phyloP scores from a whole-genome alignment of 2,329 filamentous ascomycete genomes.

The Paecilomyces niveus region DNA sequence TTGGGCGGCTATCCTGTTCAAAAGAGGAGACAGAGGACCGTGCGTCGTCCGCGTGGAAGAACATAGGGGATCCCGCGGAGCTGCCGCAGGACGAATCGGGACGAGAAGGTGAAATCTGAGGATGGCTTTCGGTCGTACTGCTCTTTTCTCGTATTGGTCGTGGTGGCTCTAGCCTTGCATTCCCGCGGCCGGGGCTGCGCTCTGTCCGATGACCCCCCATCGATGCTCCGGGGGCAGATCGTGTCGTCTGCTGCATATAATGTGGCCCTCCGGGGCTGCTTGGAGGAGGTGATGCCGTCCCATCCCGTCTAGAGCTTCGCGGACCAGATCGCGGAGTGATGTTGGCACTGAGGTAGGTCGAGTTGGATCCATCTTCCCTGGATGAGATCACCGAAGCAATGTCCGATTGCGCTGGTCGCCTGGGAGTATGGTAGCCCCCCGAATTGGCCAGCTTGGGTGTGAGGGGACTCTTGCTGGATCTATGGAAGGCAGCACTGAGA shows the following conservation, averaged over 20 bases:
- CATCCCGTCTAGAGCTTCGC: conserved; percentile 65
- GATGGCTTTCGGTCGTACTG: conserved; percentile 27
- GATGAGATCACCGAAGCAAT: conserved; percentile 26
- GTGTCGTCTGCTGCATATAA: conserved; percentile 20
- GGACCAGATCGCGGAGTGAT: conserved; percentile 72
- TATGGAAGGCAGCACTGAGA: conserved; percentile 56
- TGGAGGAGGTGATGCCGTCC: conserved; percentile 58
- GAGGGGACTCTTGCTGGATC: conserved; percentile 47
- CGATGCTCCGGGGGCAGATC: conserved; percentile 19
- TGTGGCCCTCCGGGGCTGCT: conserved; percentile 34
- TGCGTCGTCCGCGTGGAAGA: conserved; percentile 86
- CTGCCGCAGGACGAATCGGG: conserved; percentile 29
- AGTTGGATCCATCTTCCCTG: conserved; percentile 45
- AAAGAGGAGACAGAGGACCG: conserved; percentile 41
- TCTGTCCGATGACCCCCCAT: conserved; percentile 20
- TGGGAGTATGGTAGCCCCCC: conserved; percentile 21
- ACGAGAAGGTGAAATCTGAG: conserved; percentile 17
- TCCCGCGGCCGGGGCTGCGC: conserved; percentile 26
- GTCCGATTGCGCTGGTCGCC: conserved; percentile 26
- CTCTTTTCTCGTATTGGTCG: conserved; percentile 31
- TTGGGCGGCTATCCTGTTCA: conserved; percentile 23
- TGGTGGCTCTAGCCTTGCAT: conserved; percentile 20
- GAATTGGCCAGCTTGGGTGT: conserved; percentile 52
- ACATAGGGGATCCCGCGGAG: conserved; percentile 52
- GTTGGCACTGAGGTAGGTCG: conserved; percentile 56